Evolutionary conservation across 805 yeast genomes (phyloP), one percentile per base, ranked within the genome.

Genomic region (Lachancea dasiensis): DNA sequence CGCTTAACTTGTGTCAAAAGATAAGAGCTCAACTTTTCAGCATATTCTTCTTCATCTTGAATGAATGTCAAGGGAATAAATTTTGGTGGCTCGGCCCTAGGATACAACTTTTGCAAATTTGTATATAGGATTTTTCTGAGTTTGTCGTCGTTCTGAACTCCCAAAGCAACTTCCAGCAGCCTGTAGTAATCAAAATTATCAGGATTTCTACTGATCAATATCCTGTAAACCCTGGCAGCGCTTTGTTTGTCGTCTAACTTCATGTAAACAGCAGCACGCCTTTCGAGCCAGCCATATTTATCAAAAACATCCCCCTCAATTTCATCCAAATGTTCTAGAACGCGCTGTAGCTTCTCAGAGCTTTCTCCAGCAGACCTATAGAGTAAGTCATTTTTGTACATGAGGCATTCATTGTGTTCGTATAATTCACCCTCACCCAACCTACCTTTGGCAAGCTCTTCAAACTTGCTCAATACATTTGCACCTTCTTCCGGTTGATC

Each of bases 141-240:
- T n/a, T 67, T 69, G 8, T 61, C 60, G n/a, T 77, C 65, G 29
- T 66, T 49, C n/a, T 52, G 56, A 7, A 65, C 52, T 3, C 73
- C 78, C 44, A 87, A 68, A 3, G 85, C 67, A 17, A 69, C 59
- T 54, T 90, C 95, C 44, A 92, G 66, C 27, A 73, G 61, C 34
- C 63, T 58, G 57, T 86, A 89, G 54, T 86, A 86, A 9, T 59
- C 64, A 25, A 67, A 65, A 50, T 82, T 73, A 53, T 87, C 95
- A 0, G 97, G 95, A 58, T 90, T 90, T 54, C 95, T 77, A 56
- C 82, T 77, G 41, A 90, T 67, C 40, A 90, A 67, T 40, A 70
- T 65, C 55, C 95, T 75, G 54, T 79, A 84, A 27, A 75, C 68
- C 34, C 72, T 50, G 13, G 85, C 76, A 1, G 96, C 90, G 38